Percentiles rank a stretch among this genome's conserved stretches.
Conservation (phyloP, 2,329 filamentous ascomycete species). For the Aspergillus ruber region DNA sequence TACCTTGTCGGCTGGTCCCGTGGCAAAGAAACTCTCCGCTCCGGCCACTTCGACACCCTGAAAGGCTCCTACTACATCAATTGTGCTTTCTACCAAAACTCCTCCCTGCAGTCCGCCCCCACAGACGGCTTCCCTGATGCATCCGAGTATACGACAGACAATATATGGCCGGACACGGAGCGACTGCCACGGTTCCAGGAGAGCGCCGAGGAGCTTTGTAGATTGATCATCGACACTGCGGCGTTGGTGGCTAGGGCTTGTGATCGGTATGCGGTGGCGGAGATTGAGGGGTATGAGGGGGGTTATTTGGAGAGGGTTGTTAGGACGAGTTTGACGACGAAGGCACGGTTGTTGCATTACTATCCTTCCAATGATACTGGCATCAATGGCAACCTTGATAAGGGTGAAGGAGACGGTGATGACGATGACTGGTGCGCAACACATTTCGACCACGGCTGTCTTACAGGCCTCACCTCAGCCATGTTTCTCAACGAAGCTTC, state of each 20-base stretch:
- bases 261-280: slow-evolving; percentile 73
- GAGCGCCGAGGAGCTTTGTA: slow-evolving; percentile 69
- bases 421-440: slow-evolving; percentile 90
- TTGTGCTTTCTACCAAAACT: slow-evolving; percentile 48
- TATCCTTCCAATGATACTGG: slow-evolving; percentile 51
- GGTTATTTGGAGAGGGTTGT: slow-evolving; percentile 87
- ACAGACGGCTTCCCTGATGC: slow-evolving; percentile 48
- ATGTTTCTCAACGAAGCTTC: slow-evolving; percentile 85
- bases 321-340: slow-evolving; percentile 75
- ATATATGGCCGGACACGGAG: slow-evolving; percentile 72
- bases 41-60: slow-evolving; percentile 55
- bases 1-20: slow-evolving; percentile 60
- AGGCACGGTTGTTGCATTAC: slow-evolving; percentile 88
- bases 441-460: slow-evolving; percentile 76
- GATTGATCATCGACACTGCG: slow-evolving; percentile 80
- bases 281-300: slow-evolving; percentile 67
- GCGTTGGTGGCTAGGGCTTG: slow-evolving; percentile 85
- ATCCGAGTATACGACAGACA: slow-evolving; percentile 81
- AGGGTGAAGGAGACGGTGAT: slow-evolving; percentile 50
- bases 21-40: slow-evolving; percentile 57
- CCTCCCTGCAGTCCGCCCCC: slow-evolving; percentile 30
- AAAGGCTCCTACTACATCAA: slow-evolving; percentile 62
- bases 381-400: no score
- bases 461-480: slow-evolving; percentile 87
- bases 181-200: slow-evolving; percentile 68